Evolutionary conservation across 2,329 filamentous ascomycete genomes (phyloP), one percentile per base, ranked within the genome.

Genomic region (Botryotinia globosa): DNA sequence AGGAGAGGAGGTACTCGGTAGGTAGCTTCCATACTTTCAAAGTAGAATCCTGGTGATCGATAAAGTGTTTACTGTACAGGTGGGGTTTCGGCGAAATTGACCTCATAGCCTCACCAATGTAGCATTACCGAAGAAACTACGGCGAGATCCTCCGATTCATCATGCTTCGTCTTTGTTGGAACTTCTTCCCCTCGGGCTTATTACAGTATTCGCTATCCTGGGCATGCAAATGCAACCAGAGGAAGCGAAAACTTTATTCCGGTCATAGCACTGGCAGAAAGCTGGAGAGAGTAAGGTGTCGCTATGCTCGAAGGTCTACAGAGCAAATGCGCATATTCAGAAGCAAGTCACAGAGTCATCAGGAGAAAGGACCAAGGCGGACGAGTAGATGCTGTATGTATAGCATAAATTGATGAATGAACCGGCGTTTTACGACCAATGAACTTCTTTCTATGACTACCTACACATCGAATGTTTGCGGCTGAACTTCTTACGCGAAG

Each of bases 11-110:
- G 14, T 25, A 37, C 39, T 14, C 8, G 29, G 61, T 9, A 32
- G 25, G 59, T 42, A 16, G 22, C 39, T 39, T 37, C 22, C 34
- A 39, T 39, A 16, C 6, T 20, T 39, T 9, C 12, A 20, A 4
- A 37, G 25, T 5, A n/a, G 39, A 29, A 39, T n/a, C n/a, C n/a
- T n/a, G n/a, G n/a, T n/a, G n/a, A n/a, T 32, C n/a, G 64, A 59
- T 44, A 32, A 56, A 44, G 61, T 32, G 16, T 48, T 45, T 42
- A n/a, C 59, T 54, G 54, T 42, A n/a, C 59, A 64, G 54, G 69
- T 66, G 69, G 69, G 69, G 69, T 71, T 44, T n/a, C n/a, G 69
- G 59, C 51, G 37, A 65, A 65, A 71, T 71, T 37, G 61, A 42
- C 45, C 56, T 62, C 42, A 71, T 71, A 66, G 34, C 45, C 3